Conservation (phyloP, 2,329 filamentous ascomycete species). For the Alternaria arborescens region DNA sequence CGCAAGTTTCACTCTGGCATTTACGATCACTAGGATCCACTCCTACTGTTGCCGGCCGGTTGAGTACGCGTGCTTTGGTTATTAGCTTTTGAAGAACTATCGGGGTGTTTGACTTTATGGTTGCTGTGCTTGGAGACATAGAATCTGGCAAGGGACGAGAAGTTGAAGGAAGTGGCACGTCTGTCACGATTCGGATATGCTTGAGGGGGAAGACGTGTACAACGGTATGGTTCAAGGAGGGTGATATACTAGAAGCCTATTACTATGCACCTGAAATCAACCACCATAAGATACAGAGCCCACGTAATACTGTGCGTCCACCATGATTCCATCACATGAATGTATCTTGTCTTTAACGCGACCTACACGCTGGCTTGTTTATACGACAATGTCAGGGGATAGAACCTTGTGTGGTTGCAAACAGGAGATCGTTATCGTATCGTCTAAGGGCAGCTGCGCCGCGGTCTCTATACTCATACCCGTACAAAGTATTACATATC, state of each 20-base stretch:
- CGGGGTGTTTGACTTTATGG: neutral
- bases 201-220: neutral
- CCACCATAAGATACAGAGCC: neutral
- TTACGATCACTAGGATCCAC: slow-evolving; percentile 36
- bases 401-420: neutral
- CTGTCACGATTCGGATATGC: neutral
- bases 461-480: neutral
- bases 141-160: neutral
- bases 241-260: neutral
- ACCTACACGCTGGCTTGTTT: too few species aligned
- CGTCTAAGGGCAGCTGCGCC: slow-evolving; percentile 1
- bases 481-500: neutral
- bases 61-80: neutral
- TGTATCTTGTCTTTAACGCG: too few species aligned
- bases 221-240: neutral
- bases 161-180: neutral
- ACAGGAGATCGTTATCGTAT: slow-evolving; percentile 6
- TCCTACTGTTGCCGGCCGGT: neutral
- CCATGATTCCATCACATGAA: too few species aligned
- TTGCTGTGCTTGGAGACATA: neutral
- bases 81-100: neutral
- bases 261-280: neutral
- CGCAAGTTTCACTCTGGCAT: slow-evolving; percentile 76
- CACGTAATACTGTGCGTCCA: too few species aligned
- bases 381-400: neutral